Evolutionary conservation across 1,139 yeast species (phyloP).

Genomic region (Hyphopichia burtonii): DNA sequence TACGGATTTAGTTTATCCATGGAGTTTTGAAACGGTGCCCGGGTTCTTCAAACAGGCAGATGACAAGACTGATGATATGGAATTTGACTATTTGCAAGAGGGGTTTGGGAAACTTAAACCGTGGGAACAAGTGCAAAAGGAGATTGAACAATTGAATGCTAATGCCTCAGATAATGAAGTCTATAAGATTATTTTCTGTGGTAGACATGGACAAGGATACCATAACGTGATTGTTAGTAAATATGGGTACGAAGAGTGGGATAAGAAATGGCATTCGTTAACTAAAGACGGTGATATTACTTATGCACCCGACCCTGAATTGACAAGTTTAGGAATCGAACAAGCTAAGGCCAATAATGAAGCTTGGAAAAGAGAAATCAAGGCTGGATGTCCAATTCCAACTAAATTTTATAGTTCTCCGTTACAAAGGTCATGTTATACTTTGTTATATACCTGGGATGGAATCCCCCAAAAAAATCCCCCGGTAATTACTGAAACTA

Average conservation of each 20-base stretch:
- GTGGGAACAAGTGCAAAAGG: slow-evolving; percentile 46
- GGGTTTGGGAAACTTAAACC: slow-evolving; percentile 47
- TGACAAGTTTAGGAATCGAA: slow-evolving; percentile 56
- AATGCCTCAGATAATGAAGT: slow-evolving; percentile 32
- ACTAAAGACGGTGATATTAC: slow-evolving; percentile 54
- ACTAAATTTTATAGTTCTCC: slow-evolving; percentile 61
- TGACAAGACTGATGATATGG: slow-evolving; percentile 43
- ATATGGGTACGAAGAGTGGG: slow-evolving; percentile 62
- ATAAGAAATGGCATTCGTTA: slow-evolving; percentile 49
- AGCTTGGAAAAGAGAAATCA: slow-evolving; percentile 47
- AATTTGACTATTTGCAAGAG: slow-evolving; percentile 46
- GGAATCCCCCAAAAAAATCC: slow-evolving; percentile 15
- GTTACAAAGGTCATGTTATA: slow-evolving; percentile 61
- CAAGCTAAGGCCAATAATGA: slow-evolving; percentile 47
- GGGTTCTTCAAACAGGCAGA: slow-evolving; percentile 59
- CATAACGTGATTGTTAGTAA: slow-evolving; percentile 61
- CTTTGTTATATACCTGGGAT: slow-evolving; percentile 60
- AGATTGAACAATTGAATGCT: slow-evolving; percentile 39
- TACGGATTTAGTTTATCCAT: slow-evolving; percentile 17
- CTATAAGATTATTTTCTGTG: slow-evolving; percentile 61
- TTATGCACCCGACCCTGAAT: slow-evolving; percentile 69
- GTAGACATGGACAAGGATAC: slow-evolving; percentile 79
- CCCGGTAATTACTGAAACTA: slow-evolving; percentile 55
- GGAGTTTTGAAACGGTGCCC: slow-evolving; percentile 49
- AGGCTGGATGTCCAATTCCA: slow-evolving; percentile 56